These are phyloP conservation scores for Yarrowia keelungensis DNA, from an alignment of 805 yeast genomes.

Conservation along the genomic window DNA sequence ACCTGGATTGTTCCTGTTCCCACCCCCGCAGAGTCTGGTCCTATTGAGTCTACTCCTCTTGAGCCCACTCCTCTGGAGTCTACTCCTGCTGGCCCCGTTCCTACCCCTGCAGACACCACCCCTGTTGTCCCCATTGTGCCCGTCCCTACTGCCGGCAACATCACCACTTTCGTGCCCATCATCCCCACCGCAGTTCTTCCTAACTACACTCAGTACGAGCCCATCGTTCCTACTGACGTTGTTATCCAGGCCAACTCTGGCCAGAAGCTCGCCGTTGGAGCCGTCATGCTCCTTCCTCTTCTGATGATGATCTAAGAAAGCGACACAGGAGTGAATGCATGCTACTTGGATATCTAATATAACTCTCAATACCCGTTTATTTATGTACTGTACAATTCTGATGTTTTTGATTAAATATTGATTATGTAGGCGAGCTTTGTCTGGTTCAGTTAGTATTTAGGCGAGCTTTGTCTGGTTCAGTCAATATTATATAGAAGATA, in stretches of 20 bases:
- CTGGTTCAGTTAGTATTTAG: too few relatives aligned
- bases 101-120: neutral
- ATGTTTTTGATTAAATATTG: too few relatives aligned
- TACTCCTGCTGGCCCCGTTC: neutral
- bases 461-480: too few relatives aligned
- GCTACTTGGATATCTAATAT: neutral
- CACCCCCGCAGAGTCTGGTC: neutral
- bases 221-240: neutral
- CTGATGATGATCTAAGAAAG: neutral
- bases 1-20: neutral
- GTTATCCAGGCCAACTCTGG: conserved; percentile 3
- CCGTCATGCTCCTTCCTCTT: conserved; percentile 4
- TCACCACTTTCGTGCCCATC: conserved; percentile 1
- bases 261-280: conserved; percentile 5
- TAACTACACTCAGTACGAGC: neutral
- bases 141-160: neutral
- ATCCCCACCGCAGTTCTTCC: neutral
- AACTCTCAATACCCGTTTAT: conserved; percentile 5
- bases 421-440: too few relatives aligned
- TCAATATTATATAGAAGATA: too few relatives aligned
- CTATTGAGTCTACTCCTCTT: neutral
- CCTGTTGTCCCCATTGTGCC: neutral
- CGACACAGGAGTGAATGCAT: neutral
- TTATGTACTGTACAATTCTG: neutral
- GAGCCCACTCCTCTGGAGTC: neutral